A percentile compares a stretch with the other conserved stretches of the same genome.
Conservation (phyloP, 176 grass and related monocot genomes). For the Aegilops speltoides region DNA sequence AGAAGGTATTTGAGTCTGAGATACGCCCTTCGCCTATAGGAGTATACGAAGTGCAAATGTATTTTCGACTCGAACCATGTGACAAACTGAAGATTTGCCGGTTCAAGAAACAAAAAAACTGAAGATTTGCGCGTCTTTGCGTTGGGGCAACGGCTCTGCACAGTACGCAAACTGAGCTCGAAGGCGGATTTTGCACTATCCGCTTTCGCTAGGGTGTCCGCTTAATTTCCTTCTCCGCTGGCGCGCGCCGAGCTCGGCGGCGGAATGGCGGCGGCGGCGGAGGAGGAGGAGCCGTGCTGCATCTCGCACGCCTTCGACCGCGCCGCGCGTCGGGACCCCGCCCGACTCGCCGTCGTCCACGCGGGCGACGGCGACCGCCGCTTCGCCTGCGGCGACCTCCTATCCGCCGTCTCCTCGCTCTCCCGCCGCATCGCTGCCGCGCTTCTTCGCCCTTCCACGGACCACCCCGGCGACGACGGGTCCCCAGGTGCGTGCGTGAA, state of each 20-base stretch:
- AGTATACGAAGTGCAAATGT: too few relatives aligned
- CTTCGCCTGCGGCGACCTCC: conserved; percentile 57
- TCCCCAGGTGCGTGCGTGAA: conserved; percentile 9
- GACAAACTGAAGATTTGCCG: too few relatives aligned
- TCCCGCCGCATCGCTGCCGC: conserved; percentile 45
- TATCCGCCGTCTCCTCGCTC: conserved; percentile 49
- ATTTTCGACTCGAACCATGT: too few relatives aligned
- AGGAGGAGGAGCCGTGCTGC: conserved; percentile 18
- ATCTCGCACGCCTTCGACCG: conserved; percentile 75
- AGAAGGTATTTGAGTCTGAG: too few relatives aligned
- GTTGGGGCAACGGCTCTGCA: too few relatives aligned
- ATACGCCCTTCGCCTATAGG: too few relatives aligned
- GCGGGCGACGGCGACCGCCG: conserved; percentile 24
- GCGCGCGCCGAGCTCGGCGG: not conserved
- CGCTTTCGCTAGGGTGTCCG: too few relatives aligned
- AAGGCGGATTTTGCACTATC: too few relatives aligned
- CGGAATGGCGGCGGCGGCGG: conserved; percentile 5
- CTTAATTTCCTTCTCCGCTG: too few relatives aligned
- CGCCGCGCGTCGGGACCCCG: conserved; percentile 32
- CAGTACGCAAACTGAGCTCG: too few relatives aligned
- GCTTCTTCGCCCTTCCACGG: not conserved
- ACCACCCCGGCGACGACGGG: not conserved
- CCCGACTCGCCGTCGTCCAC: conserved; percentile 42
- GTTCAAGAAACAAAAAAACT: too few relatives aligned
- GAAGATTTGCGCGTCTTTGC: too few relatives aligned